Base-by-base conservation (phyloP, 345 rosid genomes). In the Turnera subulata region DNA sequence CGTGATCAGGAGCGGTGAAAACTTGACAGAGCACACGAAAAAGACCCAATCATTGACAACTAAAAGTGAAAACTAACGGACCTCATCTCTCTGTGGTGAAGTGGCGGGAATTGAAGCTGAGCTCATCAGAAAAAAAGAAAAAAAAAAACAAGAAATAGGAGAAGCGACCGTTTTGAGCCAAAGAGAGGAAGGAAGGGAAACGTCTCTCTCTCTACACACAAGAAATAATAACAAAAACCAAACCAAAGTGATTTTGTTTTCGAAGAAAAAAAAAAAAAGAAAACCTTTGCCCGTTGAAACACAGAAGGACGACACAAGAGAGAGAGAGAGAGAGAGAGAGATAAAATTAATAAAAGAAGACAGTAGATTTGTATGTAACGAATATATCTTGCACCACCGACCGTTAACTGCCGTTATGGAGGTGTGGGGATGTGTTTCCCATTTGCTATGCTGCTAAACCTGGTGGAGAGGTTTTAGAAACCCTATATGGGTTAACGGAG, bases 231-330 rank as follows among this genome's bases (percentile, higher is more conserved):
- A n/a, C 17, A 50, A 53, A 32, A 22, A 50, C 53, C n/a, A 54
- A 53, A 66, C 42, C 50, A 24, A 53, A 43, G 61, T 22, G 61
- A 21, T 58, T 59, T 77, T 58, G 79, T 29, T 73, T 83, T 80
- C 86, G 81, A 71, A 11, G 16, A 50, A 18, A 50, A 5, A 11
- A 20, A 22, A 11, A 11, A 48, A 48, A 48, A 48, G 16, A 80
- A 79, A 78, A 76, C 63, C 82, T 76, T 78, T 81, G 86, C 92
- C 95, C 92, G 95, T 84, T 86, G 89, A 86, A 83, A 72, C 81
- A 38, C n/a, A n/a, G n/a, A n/a, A n/a, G n/a, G n/a, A n/a, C n/a
- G n/a, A n/a, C n/a, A n/a, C n/a, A n/a, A n/a, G n/a, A n/a, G n/a
- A n/a, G n/a, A n/a, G 64, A 61, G 73, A 76, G 71, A 81, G 74